Evolutionary conservation across 2,329 filamentous ascomycete species (phyloP).

Genomic region (Falciphora oryzae): DNA sequence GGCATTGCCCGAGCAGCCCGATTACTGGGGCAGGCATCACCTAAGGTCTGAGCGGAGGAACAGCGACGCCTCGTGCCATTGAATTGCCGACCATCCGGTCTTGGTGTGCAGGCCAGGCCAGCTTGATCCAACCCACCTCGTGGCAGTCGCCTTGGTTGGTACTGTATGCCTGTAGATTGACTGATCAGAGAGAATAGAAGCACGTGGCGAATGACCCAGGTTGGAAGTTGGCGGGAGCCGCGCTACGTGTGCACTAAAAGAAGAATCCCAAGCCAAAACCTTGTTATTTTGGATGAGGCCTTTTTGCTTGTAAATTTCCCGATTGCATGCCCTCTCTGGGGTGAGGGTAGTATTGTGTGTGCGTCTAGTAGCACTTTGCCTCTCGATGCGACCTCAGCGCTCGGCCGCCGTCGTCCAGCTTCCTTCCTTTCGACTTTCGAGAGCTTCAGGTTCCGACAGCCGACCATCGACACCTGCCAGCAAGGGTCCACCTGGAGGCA

Average conservation of each 20-base stretch:
- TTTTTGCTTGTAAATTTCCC: not conserved
- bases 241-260: not conserved
- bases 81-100: not conserved
- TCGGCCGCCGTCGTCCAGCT: no score
- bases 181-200: not conserved
- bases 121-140: not conserved
- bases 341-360: not conserved
- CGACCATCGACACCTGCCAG: no score
- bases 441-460: no score
- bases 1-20: not conserved
- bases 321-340: not conserved
- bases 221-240: not conserved
- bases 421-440: no score
- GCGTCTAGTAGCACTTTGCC: no score
- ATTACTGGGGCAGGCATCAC: not conserved
- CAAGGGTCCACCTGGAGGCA: no score
- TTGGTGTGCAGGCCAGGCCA: not conserved
- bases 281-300: not conserved
- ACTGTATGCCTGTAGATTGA: no score
- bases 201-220: not conserved
- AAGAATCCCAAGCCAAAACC: not conserved
- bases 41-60: not conserved
- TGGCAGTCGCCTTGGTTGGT: no score
- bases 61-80: not conserved
- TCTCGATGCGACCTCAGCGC: not conserved